Percentiles rank a stretch among this genome's conserved stretches.
These are phyloP conservation scores for Xylaria multiplex DNA, from an alignment of 2,329 filamentous ascomycete genomes.

Conservation along the genomic window DNA sequence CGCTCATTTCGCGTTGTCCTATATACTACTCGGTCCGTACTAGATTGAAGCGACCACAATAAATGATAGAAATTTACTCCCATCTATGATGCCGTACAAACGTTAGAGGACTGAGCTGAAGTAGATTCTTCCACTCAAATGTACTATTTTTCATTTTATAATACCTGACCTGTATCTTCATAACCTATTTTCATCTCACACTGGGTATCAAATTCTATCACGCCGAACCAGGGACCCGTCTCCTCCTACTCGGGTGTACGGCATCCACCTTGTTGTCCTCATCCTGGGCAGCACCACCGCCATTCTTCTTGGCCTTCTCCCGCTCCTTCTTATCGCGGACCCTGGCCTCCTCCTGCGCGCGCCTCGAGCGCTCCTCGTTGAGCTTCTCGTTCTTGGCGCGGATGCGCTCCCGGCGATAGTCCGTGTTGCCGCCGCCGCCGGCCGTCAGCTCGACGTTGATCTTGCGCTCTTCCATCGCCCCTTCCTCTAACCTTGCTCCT, in stretches of 20 bases:
- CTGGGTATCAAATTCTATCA: slow-evolving; percentile 28
- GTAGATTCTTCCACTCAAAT: background rate
- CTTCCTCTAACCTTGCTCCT: background rate
- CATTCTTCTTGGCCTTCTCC: slow-evolving; percentile 44
- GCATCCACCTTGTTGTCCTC: slow-evolving; percentile 44
- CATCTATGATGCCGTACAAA: background rate
- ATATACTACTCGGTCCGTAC: background rate
- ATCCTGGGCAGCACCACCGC: slow-evolving; percentile 41
- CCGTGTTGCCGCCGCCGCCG: slow-evolving; percentile 84
- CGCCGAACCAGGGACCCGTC: slow-evolving; percentile 35
- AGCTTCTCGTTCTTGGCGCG: slow-evolving; percentile 86
- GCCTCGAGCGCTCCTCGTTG: slow-evolving; percentile 68
- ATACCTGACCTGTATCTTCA: background rate
- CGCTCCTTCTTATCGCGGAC: slow-evolving; percentile 53
- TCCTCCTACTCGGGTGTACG: slow-evolving; percentile 65
- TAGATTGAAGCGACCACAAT: background rate
- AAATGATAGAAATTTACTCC: background rate
- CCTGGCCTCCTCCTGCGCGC: slow-evolving; percentile 57
- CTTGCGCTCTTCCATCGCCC: slow-evolving; percentile 63
- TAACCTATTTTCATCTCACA: background rate
- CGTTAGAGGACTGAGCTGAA: background rate
- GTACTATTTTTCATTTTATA: slow-evolving; percentile 5
- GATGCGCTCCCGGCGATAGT: slow-evolving; percentile 78
- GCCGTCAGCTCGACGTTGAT: slow-evolving; percentile 96
- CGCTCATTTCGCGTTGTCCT: background rate